Evolutionary conservation across 805 yeast genomes (phyloP).

Genomic region (Metschnikowia lochheadii): DNA sequence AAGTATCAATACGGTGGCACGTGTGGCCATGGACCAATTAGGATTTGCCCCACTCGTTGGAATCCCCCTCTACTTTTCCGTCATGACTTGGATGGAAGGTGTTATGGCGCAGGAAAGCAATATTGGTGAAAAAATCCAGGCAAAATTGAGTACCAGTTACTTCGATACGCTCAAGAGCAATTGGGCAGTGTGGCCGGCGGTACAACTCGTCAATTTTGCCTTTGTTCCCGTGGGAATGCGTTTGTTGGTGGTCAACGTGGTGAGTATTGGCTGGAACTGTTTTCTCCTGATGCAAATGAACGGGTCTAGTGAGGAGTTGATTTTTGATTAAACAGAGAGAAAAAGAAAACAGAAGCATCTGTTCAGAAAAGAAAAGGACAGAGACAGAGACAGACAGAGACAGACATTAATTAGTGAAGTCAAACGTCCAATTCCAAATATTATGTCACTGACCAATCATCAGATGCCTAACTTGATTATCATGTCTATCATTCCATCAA

Average conservation of each 20-base stretch:
- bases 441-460: too few species aligned
- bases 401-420: too few species aligned
- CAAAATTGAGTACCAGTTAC: slow-evolving; percentile 49
- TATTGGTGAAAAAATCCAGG: slow-evolving; percentile 33
- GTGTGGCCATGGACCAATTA: slow-evolving; percentile 70
- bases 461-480: too few species aligned
- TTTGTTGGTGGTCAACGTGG: slow-evolving; percentile 61
- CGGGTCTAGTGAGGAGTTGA: neutral
- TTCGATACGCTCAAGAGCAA: slow-evolving; percentile 67
- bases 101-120: slow-evolving; percentile 33
- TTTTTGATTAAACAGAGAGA: neutral
- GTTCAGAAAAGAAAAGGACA: too few species aligned
- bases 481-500: too few species aligned
- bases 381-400: too few species aligned
- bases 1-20: slow-evolving; percentile 21
- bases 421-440: too few species aligned
- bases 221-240: slow-evolving; percentile 70
- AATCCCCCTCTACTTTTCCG: slow-evolving; percentile 65
- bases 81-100: slow-evolving; percentile 63
- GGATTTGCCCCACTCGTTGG: slow-evolving; percentile 71
- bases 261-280: slow-evolving; percentile 82
- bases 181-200: slow-evolving; percentile 88
- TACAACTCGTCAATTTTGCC: slow-evolving; percentile 75
- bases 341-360: neutral
- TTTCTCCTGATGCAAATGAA: slow-evolving; percentile 54